phyloP scores from a whole-genome alignment of 345 rosid species.

The Eucalyptus polybractea region DNA sequence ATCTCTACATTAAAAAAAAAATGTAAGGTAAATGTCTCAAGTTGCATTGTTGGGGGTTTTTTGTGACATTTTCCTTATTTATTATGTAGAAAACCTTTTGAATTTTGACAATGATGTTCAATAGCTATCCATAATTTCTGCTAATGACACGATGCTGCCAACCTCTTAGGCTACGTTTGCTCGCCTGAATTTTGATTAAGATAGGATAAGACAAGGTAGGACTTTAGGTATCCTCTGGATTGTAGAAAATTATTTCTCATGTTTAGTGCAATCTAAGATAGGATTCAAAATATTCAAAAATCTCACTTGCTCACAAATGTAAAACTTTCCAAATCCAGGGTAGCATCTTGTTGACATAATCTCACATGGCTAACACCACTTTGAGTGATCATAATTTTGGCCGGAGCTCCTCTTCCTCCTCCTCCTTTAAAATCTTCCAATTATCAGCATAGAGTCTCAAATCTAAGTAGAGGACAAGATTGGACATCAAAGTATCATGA shows the following conservation, averaged over 20 bases:
- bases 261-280: not conserved
- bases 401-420: not conserved
- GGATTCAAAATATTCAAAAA: not conserved
- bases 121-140: not conserved
- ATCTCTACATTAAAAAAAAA: too few relatives aligned
- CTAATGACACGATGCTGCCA: not conserved
- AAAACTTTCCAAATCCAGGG: not conserved
- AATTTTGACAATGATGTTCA: too few relatives aligned
- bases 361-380: not conserved
- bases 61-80: not conserved
- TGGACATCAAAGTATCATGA: not conserved
- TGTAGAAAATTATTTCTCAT: not conserved
- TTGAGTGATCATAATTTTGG: not conserved
- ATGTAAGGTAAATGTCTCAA: too few relatives aligned
- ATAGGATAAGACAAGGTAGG: not conserved
- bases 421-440: not conserved
- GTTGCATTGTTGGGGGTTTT: too few relatives aligned
- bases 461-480: not conserved
- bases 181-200: fast-evolving
- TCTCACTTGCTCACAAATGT: not conserved
- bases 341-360: not conserved
- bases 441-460: not conserved
- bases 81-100: too few relatives aligned
- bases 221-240: not conserved
- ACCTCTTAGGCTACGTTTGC: not conserved